These are phyloP conservation scores for Setaria viridis DNA, from an alignment of 202 grass and related monocot genomes.

Conservation along the genomic window DNA sequence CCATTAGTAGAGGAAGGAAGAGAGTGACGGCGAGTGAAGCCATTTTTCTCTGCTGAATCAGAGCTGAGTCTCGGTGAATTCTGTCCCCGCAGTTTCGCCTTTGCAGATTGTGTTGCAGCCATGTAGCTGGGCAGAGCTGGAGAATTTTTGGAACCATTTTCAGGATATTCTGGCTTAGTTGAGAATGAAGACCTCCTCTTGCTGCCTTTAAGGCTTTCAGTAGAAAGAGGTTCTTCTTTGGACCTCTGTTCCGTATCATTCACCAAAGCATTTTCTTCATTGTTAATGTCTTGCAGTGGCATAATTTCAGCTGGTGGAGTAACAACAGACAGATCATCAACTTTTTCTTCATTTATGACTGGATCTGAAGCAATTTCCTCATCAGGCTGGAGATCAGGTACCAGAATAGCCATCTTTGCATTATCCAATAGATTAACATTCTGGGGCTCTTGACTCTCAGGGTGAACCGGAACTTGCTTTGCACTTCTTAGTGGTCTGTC, in stretches of 20 bases:
- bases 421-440: slow-evolving; percentile 54
- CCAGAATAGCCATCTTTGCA: slow-evolving; percentile 48
- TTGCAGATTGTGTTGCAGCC: slow-evolving; percentile 88
- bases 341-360: slow-evolving; percentile 53
- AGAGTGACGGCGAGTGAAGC: slow-evolving; percentile 78
- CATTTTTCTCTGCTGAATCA: slow-evolving; percentile 88
- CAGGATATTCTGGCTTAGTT: slow-evolving; percentile 71
- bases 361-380: slow-evolving; percentile 41
- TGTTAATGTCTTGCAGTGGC: slow-evolving; percentile 73
- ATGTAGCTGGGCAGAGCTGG: slow-evolving; percentile 90
- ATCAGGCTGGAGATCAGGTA: slow-evolving; percentile 62
- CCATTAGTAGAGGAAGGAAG: slow-evolving; percentile 76
- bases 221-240: slow-evolving; percentile 71
- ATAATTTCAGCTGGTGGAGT: slow-evolving; percentile 55
- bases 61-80: slow-evolving; percentile 73
- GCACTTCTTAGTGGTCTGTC: slow-evolving; percentile 51
- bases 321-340: slow-evolving; percentile 39
- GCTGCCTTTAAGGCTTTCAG: slow-evolving; percentile 68
- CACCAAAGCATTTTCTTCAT: slow-evolving; percentile 57
- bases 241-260: slow-evolving; percentile 56
- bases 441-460: slow-evolving; percentile 55
- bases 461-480: slow-evolving; percentile 37
- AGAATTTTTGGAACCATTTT: slow-evolving; percentile 71
- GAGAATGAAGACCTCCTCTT: slow-evolving; percentile 93
- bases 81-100: slow-evolving; percentile 86